These are phyloP conservation scores for Penicillium sp. DNA, from an alignment of 2,329 filamentous ascomycete species.

Conservation along the genomic window DNA sequence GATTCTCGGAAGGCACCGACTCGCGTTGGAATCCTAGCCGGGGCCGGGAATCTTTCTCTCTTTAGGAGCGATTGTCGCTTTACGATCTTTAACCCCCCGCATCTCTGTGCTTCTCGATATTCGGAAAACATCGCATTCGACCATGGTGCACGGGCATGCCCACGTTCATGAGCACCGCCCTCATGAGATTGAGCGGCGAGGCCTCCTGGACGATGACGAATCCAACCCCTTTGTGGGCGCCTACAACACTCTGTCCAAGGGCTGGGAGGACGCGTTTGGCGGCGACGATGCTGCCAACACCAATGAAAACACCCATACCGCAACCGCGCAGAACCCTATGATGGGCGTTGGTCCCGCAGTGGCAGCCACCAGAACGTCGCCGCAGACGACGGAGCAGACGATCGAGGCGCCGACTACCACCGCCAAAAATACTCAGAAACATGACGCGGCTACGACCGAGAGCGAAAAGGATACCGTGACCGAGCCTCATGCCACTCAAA, in stretches of 20 bases:
- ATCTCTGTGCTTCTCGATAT: background rate
- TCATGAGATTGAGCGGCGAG: constrained; percentile 18
- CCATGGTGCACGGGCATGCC: constrained; percentile 34
- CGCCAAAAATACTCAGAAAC: background rate
- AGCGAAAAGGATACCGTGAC: background rate
- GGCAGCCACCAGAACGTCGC: constrained; percentile 12
- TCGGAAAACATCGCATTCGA: constrained; percentile 5
- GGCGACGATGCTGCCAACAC: constrained; percentile 44
- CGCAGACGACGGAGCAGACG: constrained; percentile 4
- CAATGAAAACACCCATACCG: constrained; percentile 7
- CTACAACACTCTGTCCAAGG: constrained; percentile 53
- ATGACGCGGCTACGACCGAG: background rate
- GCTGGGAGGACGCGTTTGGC: constrained; percentile 52
- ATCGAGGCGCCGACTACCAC: background rate
- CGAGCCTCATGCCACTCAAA: background rate
- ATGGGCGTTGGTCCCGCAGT: constrained; percentile 32
- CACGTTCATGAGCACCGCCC: constrained; percentile 27
- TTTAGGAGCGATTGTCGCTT: constrained; percentile 7
- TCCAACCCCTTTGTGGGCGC: constrained; percentile 34
- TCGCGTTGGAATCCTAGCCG: constrained; percentile 21
- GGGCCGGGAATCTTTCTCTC: constrained; percentile 3
- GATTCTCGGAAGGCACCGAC: constrained; percentile 8
- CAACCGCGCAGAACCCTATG: constrained; percentile 9
- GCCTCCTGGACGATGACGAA: background rate
- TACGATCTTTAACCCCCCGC: background rate